Percentiles rank a stretch among this genome's conserved stretches.
phyloP scores from a whole-genome alignment of 345 rosid species.

The Camelina hispida region DNA sequence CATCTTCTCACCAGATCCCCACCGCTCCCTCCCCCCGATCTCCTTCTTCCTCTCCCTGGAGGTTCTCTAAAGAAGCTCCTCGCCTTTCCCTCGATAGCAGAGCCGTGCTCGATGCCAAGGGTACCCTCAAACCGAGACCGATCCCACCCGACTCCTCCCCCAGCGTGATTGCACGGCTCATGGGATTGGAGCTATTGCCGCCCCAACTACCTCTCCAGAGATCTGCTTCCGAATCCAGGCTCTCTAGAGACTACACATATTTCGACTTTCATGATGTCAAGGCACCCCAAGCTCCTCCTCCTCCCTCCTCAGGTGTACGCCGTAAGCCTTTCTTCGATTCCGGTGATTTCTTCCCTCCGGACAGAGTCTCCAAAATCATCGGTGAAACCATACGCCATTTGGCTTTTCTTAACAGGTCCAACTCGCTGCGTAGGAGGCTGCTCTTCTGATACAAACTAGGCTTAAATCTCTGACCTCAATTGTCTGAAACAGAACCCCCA shows the following conservation, averaged over 20 bases:
- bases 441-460: constrained; percentile 55
- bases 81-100: constrained; percentile 98
- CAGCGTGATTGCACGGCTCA: constrained; percentile 87
- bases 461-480: constrained; percentile 13
- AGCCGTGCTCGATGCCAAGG: constrained; percentile 83
- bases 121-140: constrained; percentile 83
- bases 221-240: constrained; percentile 94
- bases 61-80: constrained; percentile 87
- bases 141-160: constrained; percentile 65
- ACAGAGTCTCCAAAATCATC: constrained; percentile 64
- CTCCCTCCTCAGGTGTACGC: constrained; percentile 34
- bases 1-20: too few species aligned
- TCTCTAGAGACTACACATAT: constrained; percentile 64
- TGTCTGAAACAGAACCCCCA: not conserved
- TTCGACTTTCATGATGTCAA: constrained; percentile 53
- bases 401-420: constrained; percentile 47
- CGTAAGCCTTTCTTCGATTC: constrained; percentile 72
- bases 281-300: constrained; percentile 37
- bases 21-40: not conserved
- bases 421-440: constrained; percentile 64
- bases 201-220: constrained; percentile 76
- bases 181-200: constrained; percentile 88
- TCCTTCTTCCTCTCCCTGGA: constrained; percentile 61
- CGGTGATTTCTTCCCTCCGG: constrained; percentile 83
- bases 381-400: constrained; percentile 80